These are phyloP conservation scores for Fusarium graminum DNA, from an alignment of 2,329 filamentous ascomycete genomes.

Conservation along the genomic window DNA sequence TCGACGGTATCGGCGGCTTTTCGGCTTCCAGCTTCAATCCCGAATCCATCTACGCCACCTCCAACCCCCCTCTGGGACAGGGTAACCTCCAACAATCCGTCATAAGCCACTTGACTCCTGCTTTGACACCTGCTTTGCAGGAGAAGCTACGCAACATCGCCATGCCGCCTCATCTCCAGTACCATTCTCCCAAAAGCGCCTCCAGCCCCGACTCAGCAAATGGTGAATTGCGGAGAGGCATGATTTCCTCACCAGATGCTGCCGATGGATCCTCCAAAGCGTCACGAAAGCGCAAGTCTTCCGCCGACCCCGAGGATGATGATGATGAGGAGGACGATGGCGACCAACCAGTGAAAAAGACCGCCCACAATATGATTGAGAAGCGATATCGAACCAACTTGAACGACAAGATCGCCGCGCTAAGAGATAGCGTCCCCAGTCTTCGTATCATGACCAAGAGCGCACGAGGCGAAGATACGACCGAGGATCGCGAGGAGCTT, in stretches of 20 bases:
- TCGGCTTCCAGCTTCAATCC: constrained; percentile 54
- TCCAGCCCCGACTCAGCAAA: constrained; percentile 69
- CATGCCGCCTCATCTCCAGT: constrained; percentile 73
- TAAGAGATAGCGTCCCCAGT: constrained; percentile 92
- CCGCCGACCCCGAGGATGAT: constrained; percentile 63
- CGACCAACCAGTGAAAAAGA: constrained; percentile 80
- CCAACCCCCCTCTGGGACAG: constrained; percentile 44
- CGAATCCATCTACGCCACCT: constrained; percentile 52
- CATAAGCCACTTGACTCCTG: constrained; percentile 62
- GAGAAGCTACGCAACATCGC: constrained; percentile 73
- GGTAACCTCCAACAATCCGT: constrained; percentile 50
- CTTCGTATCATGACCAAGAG: constrained; percentile 86
- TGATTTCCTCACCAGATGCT: constrained; percentile 71
- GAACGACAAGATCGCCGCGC: constrained; percentile 95
- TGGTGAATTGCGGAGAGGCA: constrained; percentile 61
- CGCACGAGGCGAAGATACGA: constrained; percentile 74
- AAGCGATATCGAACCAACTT: constrained; percentile 96
- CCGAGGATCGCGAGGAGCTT: constrained; percentile 79
- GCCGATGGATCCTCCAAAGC: constrained; percentile 59
- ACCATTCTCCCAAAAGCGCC: constrained; percentile 69
- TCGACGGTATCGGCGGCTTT: constrained; percentile 53
- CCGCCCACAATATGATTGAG: constrained; percentile 98
- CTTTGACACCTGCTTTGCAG: constrained; percentile 71
- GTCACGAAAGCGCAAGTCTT: constrained; percentile 77
- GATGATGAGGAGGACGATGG: constrained; percentile 70